Percentiles rank a stretch among this genome's conserved stretches.
Conservation (phyloP, 331 rosid species). For the Quercus lobata region DNA sequence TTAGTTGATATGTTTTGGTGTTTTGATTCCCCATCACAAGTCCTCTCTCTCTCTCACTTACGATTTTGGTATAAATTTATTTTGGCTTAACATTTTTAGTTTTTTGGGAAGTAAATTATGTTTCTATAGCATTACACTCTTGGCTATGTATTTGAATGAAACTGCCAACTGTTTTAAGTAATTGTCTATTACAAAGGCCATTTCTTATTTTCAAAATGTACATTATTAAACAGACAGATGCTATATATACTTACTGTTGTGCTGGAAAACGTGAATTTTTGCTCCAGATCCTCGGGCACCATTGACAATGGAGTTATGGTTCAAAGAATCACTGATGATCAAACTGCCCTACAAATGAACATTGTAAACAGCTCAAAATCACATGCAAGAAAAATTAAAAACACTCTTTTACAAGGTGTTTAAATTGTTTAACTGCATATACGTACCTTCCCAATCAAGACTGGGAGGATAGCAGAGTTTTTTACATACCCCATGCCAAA, state of each 20-base stretch:
- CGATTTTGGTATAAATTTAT: too few species aligned
- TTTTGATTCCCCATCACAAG: too few species aligned
- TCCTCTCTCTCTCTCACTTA: too few species aligned
- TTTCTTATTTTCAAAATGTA: neutral
- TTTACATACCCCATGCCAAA: conserved; percentile 79
- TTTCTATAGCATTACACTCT: too few species aligned
- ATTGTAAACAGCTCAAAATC: neutral
- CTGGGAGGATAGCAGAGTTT: conserved; percentile 73
- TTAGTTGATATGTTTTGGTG: too few species aligned
- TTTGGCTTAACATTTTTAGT: too few species aligned
- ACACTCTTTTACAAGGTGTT: neutral
- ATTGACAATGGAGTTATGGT: conserved; percentile 55
- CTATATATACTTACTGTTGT: conserved; percentile 40
- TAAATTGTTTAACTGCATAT: neutral
- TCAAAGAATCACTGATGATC: conserved; percentile 52
- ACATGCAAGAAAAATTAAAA: neutral
- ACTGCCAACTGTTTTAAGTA: too few species aligned
- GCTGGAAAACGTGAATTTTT: conserved; percentile 57
- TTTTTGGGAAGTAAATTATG: too few species aligned
- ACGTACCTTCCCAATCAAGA: conserved; percentile 60
- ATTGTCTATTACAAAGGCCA: too few species aligned
- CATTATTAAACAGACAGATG: neutral
- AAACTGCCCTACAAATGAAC: conserved; percentile 32
- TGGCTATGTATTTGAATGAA: too few species aligned
- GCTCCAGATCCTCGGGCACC: conserved; percentile 83